Base-by-base conservation (phyloP, 768 basidiomycete genomes). In the Leccinum truebloodii region DNA sequence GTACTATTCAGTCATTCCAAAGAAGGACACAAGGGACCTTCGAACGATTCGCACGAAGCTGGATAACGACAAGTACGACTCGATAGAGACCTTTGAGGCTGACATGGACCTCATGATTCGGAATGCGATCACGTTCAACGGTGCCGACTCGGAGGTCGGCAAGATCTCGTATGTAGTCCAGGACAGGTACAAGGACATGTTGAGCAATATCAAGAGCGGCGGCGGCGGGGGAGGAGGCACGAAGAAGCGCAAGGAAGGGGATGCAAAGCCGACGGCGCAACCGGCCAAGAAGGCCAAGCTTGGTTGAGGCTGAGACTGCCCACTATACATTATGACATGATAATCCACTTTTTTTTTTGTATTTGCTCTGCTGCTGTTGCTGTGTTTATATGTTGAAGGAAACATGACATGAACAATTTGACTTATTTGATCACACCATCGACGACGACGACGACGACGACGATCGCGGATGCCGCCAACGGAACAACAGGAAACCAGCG, bases 51-150 rank as follows among this genome's bases (percentile, higher is more conserved):
- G 88, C 62, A 80, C 81, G 67, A 94, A 89, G 72, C 79, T 98
- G 60, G 90, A 94, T 59, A 77, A 76, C 35, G 94, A 94, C 77
- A 89, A 88, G 73, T 95, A 95, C 72, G 86, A 89, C 34, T 83
- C 86, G 3, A 74, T 86, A 55, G 89, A 92, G 51, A 85, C 85
- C 3, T 87, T 96, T 67, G 89, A 92, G 70, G 89, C 86, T 2
- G 96, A 98, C 71, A 75, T 95, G 57, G 84, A 89, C 49, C 81
- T 95, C 48, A 96, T 98, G 94, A 75, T 93, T 60, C 77, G 84
- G 61, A 98, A 98, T 70, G 93, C 95, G 16, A 83, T 90, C 72
- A 84, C 81, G 56, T 98, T 97, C 81, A 98, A 98, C 65, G 90
- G 90, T 0, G 77, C 78, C 2, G 86, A 88, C 50, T 91, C 90